Conservation (phyloP, 2,329 filamentous ascomycete species). For the Aspergillus fijiensis region DNA sequence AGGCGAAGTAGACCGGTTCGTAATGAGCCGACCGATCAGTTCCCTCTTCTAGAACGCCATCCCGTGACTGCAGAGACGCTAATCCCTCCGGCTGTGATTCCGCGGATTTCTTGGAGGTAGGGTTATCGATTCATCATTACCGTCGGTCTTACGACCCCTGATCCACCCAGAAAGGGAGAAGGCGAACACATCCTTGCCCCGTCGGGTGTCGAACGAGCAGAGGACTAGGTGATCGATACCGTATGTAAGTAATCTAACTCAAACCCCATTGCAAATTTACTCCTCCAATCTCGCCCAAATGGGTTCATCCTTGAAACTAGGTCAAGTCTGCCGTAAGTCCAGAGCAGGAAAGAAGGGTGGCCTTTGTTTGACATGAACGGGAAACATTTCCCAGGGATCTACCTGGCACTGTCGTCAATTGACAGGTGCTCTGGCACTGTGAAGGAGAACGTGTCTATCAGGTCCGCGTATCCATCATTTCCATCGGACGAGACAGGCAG, state of each 20-base stretch:
- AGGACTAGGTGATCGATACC: background rate
- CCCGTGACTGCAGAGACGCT: background rate
- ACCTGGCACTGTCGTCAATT: background rate
- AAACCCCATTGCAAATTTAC: background rate
- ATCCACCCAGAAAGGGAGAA: background rate
- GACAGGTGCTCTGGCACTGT: background rate
- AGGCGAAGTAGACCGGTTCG: background rate
- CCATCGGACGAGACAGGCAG: background rate
- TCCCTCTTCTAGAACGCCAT: slow-evolving; percentile 9
- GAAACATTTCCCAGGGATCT: background rate
- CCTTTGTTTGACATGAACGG: background rate
- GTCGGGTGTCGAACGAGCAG: background rate
- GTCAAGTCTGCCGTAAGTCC: background rate
- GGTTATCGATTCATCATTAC: background rate
- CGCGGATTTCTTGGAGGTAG: slow-evolving; percentile 1
- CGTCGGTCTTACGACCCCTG: background rate
- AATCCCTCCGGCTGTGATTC: slow-evolving; percentile 4
- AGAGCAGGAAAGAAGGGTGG: background rate
- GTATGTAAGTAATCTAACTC: background rate
- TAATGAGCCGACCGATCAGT: slow-evolving; percentile 4
- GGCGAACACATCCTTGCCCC: background rate
- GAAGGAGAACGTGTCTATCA: background rate
- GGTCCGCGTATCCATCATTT: background rate
- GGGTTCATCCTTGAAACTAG: background rate
- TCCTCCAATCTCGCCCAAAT: background rate